A percentile compares a stretch with the other conserved stretches of the same genome.
Conservation (phyloP, 169 alveolate genomes). For the Babesia gibsoni region DNA sequence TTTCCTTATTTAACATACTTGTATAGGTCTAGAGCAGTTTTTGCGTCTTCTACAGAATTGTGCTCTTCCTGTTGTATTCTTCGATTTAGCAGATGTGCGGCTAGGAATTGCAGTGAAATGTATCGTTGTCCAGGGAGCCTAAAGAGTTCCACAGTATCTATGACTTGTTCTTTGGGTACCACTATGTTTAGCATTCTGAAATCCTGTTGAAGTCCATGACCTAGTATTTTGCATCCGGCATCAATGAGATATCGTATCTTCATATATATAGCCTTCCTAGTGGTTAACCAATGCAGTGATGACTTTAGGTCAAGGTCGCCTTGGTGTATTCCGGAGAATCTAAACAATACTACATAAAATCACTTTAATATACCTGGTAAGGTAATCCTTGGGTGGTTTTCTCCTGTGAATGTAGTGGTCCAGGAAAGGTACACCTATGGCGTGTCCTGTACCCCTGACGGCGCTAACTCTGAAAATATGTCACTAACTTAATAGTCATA, state of each 20-base stretch:
- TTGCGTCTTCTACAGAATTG: slow-evolving; percentile 82
- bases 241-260: slow-evolving; percentile 75
- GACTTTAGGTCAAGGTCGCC: slow-evolving; percentile 78
- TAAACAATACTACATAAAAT: background rate
- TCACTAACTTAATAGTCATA: background rate
- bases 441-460: slow-evolving; percentile 66
- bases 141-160: slow-evolving; percentile 77
- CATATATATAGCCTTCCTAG: slow-evolving; percentile 67
- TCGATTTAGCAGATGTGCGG: slow-evolving; percentile 66
- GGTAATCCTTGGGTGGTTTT: slow-evolving; percentile 76
- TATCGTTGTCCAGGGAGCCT: slow-evolving; percentile 74
- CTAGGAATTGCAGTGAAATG: slow-evolving; percentile 76
- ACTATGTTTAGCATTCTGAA: slow-evolving; percentile 75
- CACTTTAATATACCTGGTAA: slow-evolving; percentile 65
- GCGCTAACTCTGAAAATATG: slow-evolving; percentile 66
- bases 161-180: slow-evolving; percentile 73
- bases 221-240: slow-evolving; percentile 75
- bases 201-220: slow-evolving; percentile 80
- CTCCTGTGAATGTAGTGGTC: slow-evolving; percentile 76
- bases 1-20: slow-evolving; percentile 11
- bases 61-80: slow-evolving; percentile 72
- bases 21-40: slow-evolving; percentile 73
- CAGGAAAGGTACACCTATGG: slow-evolving; percentile 69
- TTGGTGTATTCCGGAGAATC: slow-evolving; percentile 77
- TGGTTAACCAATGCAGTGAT: slow-evolving; percentile 75